Evolutionary conservation across 1,284 basidiomycete species (phyloP), one percentile per base, ranked within the genome.

Genomic region (Melampsora americana): DNA sequence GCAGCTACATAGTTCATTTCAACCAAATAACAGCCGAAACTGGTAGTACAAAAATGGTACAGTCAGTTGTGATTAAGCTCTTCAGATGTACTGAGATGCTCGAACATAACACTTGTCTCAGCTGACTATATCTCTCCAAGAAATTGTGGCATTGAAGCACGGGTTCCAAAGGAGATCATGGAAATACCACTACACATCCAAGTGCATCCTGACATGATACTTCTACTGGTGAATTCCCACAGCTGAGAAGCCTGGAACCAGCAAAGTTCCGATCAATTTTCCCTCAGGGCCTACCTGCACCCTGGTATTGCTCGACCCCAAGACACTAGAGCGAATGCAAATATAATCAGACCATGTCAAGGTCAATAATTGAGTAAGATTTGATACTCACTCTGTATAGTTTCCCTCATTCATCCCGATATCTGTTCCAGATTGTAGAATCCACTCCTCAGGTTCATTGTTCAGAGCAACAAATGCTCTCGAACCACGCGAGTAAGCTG

Each of bases 381-480:
- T 20, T 23, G 16, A 16, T 5, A 53, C 50, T 53, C 50, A 53
- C 50, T 53, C 50, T 53, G 50, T 53, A 53, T 53, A 53, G 16
- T 20, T 53, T 53, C 50, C 50, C 23, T 53, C 50, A 20, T 53
- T 53, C 50, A 53, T 53, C 4, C 50, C 50, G 14, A 23, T 53
- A 2, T 5, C 50, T 53, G 50, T 53, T 53, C 50, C 50, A 23
- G 50, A 53, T 20, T 18, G 50, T 5, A 53, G 14, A 20, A 53
- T 20, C 50, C 50, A 53, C 5, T 53, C 50, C 23, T 53, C 18
- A 23, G 50, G 50, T 5, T 60, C 50, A 46, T 74, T 74, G 30
- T 74, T 74, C 14, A 74, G 16, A 12, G 65, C 65, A 23, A 74
- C 65, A 74, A 74, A 66, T 9, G 65, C 65, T 59, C 35, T 59